These are phyloP conservation scores for Cladophialophora chaetospira DNA, from an alignment of 2,329 filamentous ascomycete species.

Conservation along the genomic window DNA sequence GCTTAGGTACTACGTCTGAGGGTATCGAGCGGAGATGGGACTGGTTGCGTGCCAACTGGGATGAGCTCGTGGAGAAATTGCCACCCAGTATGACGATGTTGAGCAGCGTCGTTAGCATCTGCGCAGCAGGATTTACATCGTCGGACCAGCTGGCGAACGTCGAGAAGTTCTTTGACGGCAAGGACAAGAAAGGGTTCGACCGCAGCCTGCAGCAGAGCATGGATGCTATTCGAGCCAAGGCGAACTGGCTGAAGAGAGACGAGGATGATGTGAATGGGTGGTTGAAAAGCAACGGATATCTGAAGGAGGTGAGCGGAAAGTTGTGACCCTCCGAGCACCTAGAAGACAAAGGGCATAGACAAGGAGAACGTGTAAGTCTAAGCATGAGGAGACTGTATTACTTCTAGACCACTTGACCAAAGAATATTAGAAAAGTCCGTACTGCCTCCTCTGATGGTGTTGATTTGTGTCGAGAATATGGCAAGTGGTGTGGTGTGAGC, in stretches of 20 bases:
- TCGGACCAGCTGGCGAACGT: constrained; percentile 74
- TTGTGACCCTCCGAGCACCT: too few species aligned
- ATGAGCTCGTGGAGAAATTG: constrained; percentile 75
- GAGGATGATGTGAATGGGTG: constrained; percentile 72
- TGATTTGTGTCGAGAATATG: too few species aligned
- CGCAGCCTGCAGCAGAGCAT: constrained; percentile 86
- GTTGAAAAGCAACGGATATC: constrained; percentile 67
- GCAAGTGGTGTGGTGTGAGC: too few species aligned
- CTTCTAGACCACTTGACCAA: too few species aligned
- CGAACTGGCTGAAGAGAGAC: constrained; percentile 77
- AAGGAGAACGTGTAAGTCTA: too few species aligned
- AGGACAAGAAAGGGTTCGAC: constrained; percentile 85
- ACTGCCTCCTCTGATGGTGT: too few species aligned
- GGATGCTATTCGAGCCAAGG: constrained; percentile 82
- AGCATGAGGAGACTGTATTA: too few species aligned
- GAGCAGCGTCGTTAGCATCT: constrained; percentile 78
- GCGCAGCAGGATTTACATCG: constrained; percentile 77
- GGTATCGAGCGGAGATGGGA: constrained; percentile 79
- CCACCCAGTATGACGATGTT: constrained; percentile 87
- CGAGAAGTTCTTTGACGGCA: constrained; percentile 75
- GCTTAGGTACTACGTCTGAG: constrained; percentile 72
- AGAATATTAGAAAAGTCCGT: too few species aligned
- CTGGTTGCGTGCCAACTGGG: constrained; percentile 89
- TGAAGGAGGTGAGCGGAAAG: constrained; percentile 23
- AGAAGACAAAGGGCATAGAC: too few species aligned